Conservation (phyloP, 371 early-diverging fungal species). For the Dichotomocladium elegans region DNA sequence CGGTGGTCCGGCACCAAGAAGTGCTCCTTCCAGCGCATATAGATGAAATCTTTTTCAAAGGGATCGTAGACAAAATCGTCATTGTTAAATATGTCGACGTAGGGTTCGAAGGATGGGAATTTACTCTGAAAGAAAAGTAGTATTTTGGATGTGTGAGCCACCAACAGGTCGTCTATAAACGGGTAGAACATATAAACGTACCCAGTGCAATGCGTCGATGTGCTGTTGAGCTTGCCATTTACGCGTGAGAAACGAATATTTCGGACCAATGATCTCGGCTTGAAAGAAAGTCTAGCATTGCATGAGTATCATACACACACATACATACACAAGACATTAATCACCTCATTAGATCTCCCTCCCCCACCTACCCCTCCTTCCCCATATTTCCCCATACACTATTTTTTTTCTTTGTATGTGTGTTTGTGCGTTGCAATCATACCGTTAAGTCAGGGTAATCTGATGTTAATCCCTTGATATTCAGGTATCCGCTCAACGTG, state of each 20-base stretch:
- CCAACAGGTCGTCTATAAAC: neutral
- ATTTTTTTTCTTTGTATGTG: neutral
- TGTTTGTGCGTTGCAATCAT: too few species aligned
- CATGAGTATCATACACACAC: neutral
- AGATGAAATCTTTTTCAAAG: slow-evolving; percentile 69
- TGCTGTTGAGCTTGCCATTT: slow-evolving; percentile 82
- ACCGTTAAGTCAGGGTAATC: slow-evolving; percentile 55
- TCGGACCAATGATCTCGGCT: slow-evolving; percentile 79
- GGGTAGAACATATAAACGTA: slow-evolving; percentile 23
- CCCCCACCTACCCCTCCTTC: too few species aligned
- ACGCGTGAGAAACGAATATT: slow-evolving; percentile 74
- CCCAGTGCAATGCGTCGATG: slow-evolving; percentile 81
- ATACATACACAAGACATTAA: too few species aligned
- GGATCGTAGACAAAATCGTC: slow-evolving; percentile 71
- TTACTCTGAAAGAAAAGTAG: slow-evolving; percentile 28
- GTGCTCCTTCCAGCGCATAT: slow-evolving; percentile 98
- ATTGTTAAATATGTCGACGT: slow-evolving; percentile 59
- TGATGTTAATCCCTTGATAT: slow-evolving; percentile 70
- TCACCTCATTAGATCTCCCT: too few species aligned
- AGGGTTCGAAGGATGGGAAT: slow-evolving; percentile 66
- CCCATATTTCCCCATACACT: neutral
- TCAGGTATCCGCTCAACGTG: slow-evolving; percentile 71
- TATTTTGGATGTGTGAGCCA: neutral
- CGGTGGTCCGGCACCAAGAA: slow-evolving; percentile 94
- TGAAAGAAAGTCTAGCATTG: slow-evolving; percentile 71